Evolutionary conservation across 2,329 filamentous ascomycete genomes (phyloP).

Genomic region (Dendryphion nanum): DNA sequence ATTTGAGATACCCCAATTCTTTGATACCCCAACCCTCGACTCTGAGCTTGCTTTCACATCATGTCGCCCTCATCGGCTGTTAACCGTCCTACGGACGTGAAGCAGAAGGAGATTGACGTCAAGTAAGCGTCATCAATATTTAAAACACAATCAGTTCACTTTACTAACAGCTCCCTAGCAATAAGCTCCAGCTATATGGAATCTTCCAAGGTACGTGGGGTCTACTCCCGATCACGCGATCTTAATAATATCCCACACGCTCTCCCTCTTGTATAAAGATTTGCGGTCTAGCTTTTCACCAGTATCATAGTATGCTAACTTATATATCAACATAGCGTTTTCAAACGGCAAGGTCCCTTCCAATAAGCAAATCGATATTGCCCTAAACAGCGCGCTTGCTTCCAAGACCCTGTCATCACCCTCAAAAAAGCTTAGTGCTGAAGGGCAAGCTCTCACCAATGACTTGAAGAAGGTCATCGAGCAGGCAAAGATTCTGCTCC

Average conservation of each 20-base stretch:
- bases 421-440: conserved; percentile 73
- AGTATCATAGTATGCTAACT: too few species aligned
- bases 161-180: conserved; percentile 49
- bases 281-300: too few species aligned
- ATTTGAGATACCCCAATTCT: conserved; percentile 1
- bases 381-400: conserved; percentile 80
- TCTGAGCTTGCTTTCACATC: conserved; percentile 4
- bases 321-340: conserved; percentile 62
- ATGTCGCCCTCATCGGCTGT: conserved; percentile 46
- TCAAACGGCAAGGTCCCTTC: conserved; percentile 87
- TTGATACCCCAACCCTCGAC: conserved; percentile 23
- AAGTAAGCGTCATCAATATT: neutral
- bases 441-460: conserved; percentile 74
- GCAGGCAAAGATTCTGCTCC: conserved; percentile 77
- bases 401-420: conserved; percentile 70
- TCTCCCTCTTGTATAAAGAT: too few species aligned
- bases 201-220: conserved; percentile 68
- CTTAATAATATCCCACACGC: too few species aligned
- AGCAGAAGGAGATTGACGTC: conserved; percentile 79
- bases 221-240: too few species aligned
- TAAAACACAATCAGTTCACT: neutral
- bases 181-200: conserved; percentile 92
- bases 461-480: conserved; percentile 79
- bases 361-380: conserved; percentile 94
- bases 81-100: conserved; percentile 71